A percentile compares a stretch with the other conserved stretches of the same genome.
Evolutionary conservation across 2,329 filamentous ascomycete species (phyloP).

Genomic region (Cercospora brassicicola): DNA sequence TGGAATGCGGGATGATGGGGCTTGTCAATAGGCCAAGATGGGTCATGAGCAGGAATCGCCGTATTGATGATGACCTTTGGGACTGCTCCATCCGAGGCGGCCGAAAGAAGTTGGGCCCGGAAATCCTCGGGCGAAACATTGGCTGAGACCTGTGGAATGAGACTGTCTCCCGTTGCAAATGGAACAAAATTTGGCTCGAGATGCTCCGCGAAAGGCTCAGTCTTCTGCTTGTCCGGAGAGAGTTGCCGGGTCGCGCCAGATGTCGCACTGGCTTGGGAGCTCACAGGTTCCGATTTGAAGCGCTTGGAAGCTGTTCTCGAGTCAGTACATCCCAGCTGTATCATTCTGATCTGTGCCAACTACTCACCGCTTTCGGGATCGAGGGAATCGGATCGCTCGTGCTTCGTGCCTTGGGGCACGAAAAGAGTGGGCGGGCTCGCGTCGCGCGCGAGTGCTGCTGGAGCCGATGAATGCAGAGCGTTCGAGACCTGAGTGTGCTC

Average conservation of each 20-base stretch:
- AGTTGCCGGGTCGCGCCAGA: too few species aligned
- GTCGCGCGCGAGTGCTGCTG: background rate
- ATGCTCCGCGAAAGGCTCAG: background rate
- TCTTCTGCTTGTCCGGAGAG: background rate
- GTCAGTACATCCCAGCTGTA: background rate
- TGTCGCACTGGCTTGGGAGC: background rate
- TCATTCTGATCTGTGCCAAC: too few species aligned
- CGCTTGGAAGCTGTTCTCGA: background rate
- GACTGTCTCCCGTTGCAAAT: background rate
- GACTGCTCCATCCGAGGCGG: background rate
- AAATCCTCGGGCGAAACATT: background rate
- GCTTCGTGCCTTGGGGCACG: background rate
- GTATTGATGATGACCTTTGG: background rate
- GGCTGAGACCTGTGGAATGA: background rate
- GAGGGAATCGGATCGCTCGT: background rate
- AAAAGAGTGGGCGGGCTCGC: background rate
- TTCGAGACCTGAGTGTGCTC: background rate
- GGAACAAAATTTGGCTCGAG: background rate
- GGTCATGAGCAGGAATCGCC: background rate
- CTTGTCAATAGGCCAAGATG: background rate
- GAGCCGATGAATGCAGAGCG: background rate
- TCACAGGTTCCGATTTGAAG: background rate
- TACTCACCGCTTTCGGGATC: background rate
- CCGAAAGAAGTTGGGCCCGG: background rate
- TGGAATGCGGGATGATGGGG: constrained; percentile 9